Evolutionary conservation across 768 basidiomycete genomes (phyloP), one percentile per base, ranked within the genome.

Genomic region (Tulasnella sp.): DNA sequence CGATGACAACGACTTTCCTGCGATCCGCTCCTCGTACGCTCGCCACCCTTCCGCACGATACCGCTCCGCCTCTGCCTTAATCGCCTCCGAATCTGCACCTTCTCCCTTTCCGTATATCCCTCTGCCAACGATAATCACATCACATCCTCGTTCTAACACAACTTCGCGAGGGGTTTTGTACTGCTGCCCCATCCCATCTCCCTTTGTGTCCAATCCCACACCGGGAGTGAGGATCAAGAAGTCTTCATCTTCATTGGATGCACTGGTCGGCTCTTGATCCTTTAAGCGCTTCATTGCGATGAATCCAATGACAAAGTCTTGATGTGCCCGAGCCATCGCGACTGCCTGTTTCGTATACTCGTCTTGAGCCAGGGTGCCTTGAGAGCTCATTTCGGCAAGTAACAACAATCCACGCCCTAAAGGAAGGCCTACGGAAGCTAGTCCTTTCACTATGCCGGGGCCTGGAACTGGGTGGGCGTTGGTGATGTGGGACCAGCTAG

Each of bases 401-500:
- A 99, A 84, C 62, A 99, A 83, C 19, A 98, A 86, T 0, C 93
- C 97, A 14, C 97, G 86, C 1, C 88, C 88, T 17, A 94, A 85
- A 0, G 95, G 92, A 9, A 89, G 80, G 44, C 97, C 97, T 41
- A 98, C 87, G 6, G 90, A 89, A 1, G 91, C 83, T 37, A 99
- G 89, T 17, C 97, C 96, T n/a, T 87, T 84, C 75, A 99, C 86
- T 75, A 98, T 89, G 16, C 94, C 94, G 3, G 95, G 94, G n/a
- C 97, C 97, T 2, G 97, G 95, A 40, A 98, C 88, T 11, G 91
- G 87, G 80, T 98, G 97, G 1, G 97, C 97, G 79, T 99, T 98
- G 67, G 95, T 98, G 77, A 99, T 88, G 77, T 99, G 94, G 12
- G 97, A 87, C 97, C 97, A 99, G 64, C 85, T 88, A 37, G 96